These are phyloP conservation scores for Ogataea pignaliae DNA, from an alignment of 805 yeast genomes.

Conservation along the genomic window DNA sequence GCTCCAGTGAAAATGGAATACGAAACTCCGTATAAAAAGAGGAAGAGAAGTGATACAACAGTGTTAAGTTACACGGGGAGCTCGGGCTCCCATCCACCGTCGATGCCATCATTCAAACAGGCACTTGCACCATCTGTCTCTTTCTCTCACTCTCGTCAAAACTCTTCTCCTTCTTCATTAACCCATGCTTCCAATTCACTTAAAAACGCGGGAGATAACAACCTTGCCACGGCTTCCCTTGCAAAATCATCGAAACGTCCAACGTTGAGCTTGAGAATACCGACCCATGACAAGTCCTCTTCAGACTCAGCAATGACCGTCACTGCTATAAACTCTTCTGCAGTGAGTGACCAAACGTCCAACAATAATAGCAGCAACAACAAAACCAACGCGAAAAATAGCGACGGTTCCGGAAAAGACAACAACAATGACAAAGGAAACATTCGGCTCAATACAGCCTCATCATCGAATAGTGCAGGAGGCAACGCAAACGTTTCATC, in stretches of 20 bases:
- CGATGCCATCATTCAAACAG: constrained; percentile 3
- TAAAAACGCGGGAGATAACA: neutral
- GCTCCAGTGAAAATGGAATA: too few species aligned
- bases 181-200: neutral
- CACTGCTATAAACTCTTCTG: constrained; percentile 36
- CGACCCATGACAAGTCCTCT: constrained; percentile 29
- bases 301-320: constrained; percentile 41
- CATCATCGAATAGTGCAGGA: constrained; percentile 3
- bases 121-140: constrained; percentile 1
- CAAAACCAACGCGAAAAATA: neutral
- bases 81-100: neutral
- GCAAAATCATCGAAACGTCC: constrained; percentile 39
- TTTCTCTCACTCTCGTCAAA: neutral
- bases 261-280: constrained; percentile 61
- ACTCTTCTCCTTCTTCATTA: constrained; percentile 2
- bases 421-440: neutral
- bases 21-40: neutral
- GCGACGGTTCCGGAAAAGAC: neutral
- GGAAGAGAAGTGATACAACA: neutral
- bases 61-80: too few species aligned
- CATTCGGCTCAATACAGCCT: neutral
- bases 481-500: neutral
- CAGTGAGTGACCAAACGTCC: constrained; percentile 1
- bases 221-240: neutral
- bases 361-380: constrained; percentile 5